These are phyloP conservation scores for Aspergillus sclerotioniger DNA, from an alignment of 495 filamentous ascomycete species.

Conservation along the genomic window DNA sequence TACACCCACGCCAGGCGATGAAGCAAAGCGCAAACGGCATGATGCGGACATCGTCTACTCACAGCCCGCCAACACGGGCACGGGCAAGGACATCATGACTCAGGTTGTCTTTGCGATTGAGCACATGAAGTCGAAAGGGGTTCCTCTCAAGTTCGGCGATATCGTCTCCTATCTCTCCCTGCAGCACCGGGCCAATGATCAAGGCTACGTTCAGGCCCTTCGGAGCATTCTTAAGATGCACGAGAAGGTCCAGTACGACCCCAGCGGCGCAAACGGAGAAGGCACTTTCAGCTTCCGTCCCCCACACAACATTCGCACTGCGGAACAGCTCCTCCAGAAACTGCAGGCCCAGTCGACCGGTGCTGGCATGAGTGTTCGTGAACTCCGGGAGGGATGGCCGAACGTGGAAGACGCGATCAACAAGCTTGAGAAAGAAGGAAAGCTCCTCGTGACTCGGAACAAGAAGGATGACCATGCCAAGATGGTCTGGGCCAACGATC, in stretches of 20 bases:
- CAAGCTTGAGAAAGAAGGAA: slow-evolving; percentile 71
- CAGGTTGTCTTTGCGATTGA: slow-evolving; percentile 80
- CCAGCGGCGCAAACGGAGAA: slow-evolving; percentile 54
- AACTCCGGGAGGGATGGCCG: slow-evolving; percentile 93
- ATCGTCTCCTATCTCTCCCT: slow-evolving; percentile 75
- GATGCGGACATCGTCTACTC: slow-evolving; percentile 65
- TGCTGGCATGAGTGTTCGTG: slow-evolving; percentile 74
- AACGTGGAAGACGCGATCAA: slow-evolving; percentile 74
- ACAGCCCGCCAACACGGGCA: slow-evolving; percentile 74
- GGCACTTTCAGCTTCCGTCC: slow-evolving; percentile 78
- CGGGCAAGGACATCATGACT: slow-evolving; percentile 75
- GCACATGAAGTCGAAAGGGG: slow-evolving; percentile 75
- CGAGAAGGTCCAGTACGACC: slow-evolving; percentile 68
- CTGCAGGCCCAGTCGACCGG: slow-evolving; percentile 81
- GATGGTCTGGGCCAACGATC: slow-evolving; percentile 86
- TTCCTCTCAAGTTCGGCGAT: slow-evolving; percentile 66
- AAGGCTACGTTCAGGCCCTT: slow-evolving; percentile 44
- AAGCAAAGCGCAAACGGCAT: slow-evolving; percentile 59
- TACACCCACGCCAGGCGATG: slow-evolving; percentile 38
- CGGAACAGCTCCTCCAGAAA: slow-evolving; percentile 71
- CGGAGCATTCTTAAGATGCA: slow-evolving; percentile 49
- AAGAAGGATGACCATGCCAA: slow-evolving; percentile 88
- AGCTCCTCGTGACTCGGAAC: slow-evolving; percentile 79
- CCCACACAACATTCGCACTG: slow-evolving; percentile 70
- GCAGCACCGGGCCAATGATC: slow-evolving; percentile 49